Base-by-base conservation (phyloP, 768 basidiomycete species). In the Leccinum subgranulosum region DNA sequence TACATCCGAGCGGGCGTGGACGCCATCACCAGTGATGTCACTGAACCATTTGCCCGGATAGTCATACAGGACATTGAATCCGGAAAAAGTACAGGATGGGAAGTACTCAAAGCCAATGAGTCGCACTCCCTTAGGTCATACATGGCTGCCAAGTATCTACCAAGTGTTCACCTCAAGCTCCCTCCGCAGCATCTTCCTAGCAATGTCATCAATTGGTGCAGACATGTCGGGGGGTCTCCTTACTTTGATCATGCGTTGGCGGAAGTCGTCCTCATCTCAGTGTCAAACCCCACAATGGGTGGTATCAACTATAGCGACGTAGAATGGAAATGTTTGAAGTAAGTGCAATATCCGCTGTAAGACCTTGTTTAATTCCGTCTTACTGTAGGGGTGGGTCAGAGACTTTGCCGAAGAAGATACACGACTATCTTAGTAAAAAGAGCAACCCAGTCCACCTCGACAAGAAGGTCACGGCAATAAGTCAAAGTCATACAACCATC, bases 171-270 rank as follows among this genome's bases (percentile, higher is more conserved):
- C 49, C 54, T 69, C 27, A 47, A 46, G 5, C 48, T 69, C 19
- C 62, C 69, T 19, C 54, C 56, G 1, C 31, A 46, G 11, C 54
- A 65, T 41, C 64, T 65, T 41, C 39, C 57, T 17, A 55, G 3
- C 41, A 55, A 66, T 29, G 64, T 73, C 3, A 57, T 77, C 34
- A 69, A 74, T 56, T 77, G 60, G 51, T 61, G 61, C 9, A n/a
- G 7, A 17, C 28, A 15, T n/a, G 17, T 49, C n/a, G 39, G 39
- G n/a, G n/a, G n/a, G 3, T 4, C 7, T 34, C 12, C 8, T 10
- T 39, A 39, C n/a, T n/a, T 7, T 9, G 39, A 39, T 10, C 4
- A 39, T 39, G 39, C 39, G 17, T 36, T 36, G 34, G 14, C 15
- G 17, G 34, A 17, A 15, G 34, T 8, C 15, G 15, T 36, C 34